Base-by-base conservation (phyloP, 1,284 basidiomycete genomes). In the Puccinia horiana region DNA sequence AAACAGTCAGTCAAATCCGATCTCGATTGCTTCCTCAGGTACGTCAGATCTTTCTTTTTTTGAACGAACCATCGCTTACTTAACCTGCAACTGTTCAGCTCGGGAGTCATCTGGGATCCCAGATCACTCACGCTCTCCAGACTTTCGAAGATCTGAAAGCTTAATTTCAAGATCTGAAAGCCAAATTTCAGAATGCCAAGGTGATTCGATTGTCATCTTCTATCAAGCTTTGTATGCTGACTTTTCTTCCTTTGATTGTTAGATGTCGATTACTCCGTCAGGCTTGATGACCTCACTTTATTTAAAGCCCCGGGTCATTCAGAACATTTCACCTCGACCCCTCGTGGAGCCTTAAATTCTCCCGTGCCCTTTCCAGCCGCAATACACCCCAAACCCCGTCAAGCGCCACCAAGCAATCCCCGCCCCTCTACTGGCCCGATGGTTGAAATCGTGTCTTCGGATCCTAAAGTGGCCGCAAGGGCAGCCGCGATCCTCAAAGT, bases 401-500 rank as follows among this genome's bases (percentile, higher is more conserved):
- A 44, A 52, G 14, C 77, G 18, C 29, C 18, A 3, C 40, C 65
- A 14, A 37, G 35, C 32, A 54, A 2, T 18, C 44, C 44, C 44
- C 14, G n/a, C 3, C 32, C 73, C 20, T 75, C 67, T 14, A 83
- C 83, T 74, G 87, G 88, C n/a, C 86, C 87, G 11, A 88, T 91
- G 12, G 88, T 96, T 83, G 92, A 93, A 87, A 92, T 96, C 83
- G 91, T 91, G 0, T 93, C 92, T 80, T 89, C 90, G 18, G 92
- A 95, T 86, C 93, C 94, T 0, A 89, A 89, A 82, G 93, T 93
- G 16, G 94, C 94, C 69, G 94, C 94, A 8, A 88, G 93, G 70
- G 94, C 94, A n/a, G 94, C 93, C 29, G 94, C 94, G 0, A 94
- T 96, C 83, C 88, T 96, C 83, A 94, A 93, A 87, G 90, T 93